Evolutionary conservation across 306 rosid genomes (phyloP).

Genomic region (Dryas alaskensis): DNA sequence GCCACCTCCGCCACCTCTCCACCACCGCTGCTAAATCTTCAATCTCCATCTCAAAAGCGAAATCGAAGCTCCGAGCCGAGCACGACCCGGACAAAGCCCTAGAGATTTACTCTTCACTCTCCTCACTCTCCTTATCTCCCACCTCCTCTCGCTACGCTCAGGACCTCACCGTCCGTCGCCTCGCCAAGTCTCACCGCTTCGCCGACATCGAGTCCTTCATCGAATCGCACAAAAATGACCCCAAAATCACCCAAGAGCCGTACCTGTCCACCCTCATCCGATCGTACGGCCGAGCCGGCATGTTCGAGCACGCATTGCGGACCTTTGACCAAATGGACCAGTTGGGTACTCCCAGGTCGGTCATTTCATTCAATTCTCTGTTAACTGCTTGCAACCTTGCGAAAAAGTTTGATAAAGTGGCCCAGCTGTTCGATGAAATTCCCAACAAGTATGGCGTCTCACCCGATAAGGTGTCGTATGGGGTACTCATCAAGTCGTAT

Average conservation of each 20-base stretch:
- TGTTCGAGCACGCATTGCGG: conserved; percentile 56
- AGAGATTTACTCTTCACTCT: conserved; percentile 52
- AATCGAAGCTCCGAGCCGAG: conserved; percentile 48
- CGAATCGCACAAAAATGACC: conserved; percentile 62
- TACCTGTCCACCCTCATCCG: conserved; percentile 58
- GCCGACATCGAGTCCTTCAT: conserved; percentile 51
- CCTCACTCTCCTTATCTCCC: conserved; percentile 44
- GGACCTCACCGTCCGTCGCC: conserved; percentile 65
- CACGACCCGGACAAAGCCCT: conserved; percentile 64
- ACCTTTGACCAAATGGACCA: conserved; percentile 56
- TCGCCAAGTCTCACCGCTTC: conserved; percentile 53
- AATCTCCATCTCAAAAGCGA: conserved; percentile 52
- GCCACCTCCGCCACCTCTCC: conserved; percentile 44
- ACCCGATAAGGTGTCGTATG: conserved; percentile 54
- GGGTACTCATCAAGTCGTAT: conserved; percentile 50
- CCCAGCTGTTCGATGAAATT: conserved; percentile 51
- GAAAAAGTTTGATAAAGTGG: conserved; percentile 39
- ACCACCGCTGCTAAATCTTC: conserved; percentile 26
- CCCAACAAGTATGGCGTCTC: conserved; percentile 39
- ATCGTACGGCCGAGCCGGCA: conserved; percentile 59
- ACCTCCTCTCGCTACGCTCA: conserved; percentile 52
- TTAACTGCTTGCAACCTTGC: conserved; percentile 44
- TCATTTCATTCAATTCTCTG: conserved; percentile 55
- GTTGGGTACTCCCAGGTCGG: conserved; percentile 57
- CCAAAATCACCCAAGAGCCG: conserved; percentile 52